Base-by-base conservation (phyloP, 805 yeast genomes). In the Isabelozyma heimii region DNA sequence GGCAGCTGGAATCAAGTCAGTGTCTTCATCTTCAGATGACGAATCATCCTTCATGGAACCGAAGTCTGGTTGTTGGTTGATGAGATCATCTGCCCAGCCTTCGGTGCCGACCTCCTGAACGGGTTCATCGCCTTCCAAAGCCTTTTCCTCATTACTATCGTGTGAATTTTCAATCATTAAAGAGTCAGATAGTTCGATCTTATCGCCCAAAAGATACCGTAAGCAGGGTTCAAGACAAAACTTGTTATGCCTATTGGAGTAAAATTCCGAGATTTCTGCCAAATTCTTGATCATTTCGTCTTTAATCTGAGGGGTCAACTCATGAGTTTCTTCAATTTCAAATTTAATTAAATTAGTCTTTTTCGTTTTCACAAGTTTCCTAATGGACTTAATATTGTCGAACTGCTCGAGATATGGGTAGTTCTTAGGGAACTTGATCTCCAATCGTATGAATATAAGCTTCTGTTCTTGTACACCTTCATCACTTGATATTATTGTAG, bases 161-260 rank as follows among this genome's bases (percentile, higher is more conserved):
- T 50, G 47, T 5, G 52, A 48, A 2, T 42, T 27, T 3, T 56
- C 66, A 10, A 58, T 49, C 65, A 70, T 62, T 27, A 62, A 44
- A 0, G 61, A 57, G 37, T 75, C 79, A 26, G 66, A 64, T 37
- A 75, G 54, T 9, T 77, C 77, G 8, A 86, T 73, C 47, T 81
- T 79, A 54, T 90, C 97, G 3, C 99, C 99, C 72, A 91, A 72
- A 2, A 94, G 69, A 58, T 74, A 87, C 41, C 97, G 63, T 48
- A 92, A 64, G 56, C 91, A 82, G 1, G 87, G 85, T 60, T 94
- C 98, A 16, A 94, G 70, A 53, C 97, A 89, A 53, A 83, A 89
- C 51, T 74, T 72, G 28, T 82, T 80, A 46, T 70, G 65, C 37
- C 76, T 72, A 30, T 77, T 73, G 1, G 91, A 75, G 56, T 82